Evolutionary conservation across 1,284 basidiomycete species (phyloP), one percentile per base, ranked within the genome.

Genomic region (Volvariella volvacea): DNA sequence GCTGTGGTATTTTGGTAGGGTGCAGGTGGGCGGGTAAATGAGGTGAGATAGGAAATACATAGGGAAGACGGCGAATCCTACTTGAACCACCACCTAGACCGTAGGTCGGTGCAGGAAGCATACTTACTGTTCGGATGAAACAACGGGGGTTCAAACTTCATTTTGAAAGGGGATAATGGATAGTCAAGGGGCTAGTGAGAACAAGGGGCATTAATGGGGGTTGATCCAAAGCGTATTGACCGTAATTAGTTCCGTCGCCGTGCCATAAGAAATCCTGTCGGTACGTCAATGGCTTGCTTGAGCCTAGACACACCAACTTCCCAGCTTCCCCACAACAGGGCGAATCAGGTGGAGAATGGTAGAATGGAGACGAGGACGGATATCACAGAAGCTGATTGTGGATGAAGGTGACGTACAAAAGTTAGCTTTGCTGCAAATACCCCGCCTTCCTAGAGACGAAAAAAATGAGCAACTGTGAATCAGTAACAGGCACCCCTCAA

Each of bases 131-230:
- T 99, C 12, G 96, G 96, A 65, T 99, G 96, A 64, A 99, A 89
- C 48, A 99, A 65, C 3, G 96, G 93, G 8, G 95, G 95, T 42
- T 97, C 93, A 59, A 98, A 99, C 56, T 82, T 90, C 95, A 99
- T 98, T 66, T 92, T 95, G 81, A 96, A 96, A 22, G 93, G 93
- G 43, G 89, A 94, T 57, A 96, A 70, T 28, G 93, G 93, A 65
- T 97, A 97, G 62, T 97, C 93, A 40, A 77, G 63, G 0, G 93
- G 94, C 91, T 93, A 44, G 20, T 34, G 12, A 14, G 12, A 39
- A 39, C 39, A 28, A n/a, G 41, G 21, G 39, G 45, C 19, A 48
- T 45, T 46, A 39, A 30, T 45, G 44, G 52, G 1, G 9, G 25
- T 34, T 21, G 30, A 9, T n/a, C 9, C 30, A n/a, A n/a, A 9